Conservation (phyloP, 225 moss, liverwort and hornwort species). For the Lunularia cruciata region DNA sequence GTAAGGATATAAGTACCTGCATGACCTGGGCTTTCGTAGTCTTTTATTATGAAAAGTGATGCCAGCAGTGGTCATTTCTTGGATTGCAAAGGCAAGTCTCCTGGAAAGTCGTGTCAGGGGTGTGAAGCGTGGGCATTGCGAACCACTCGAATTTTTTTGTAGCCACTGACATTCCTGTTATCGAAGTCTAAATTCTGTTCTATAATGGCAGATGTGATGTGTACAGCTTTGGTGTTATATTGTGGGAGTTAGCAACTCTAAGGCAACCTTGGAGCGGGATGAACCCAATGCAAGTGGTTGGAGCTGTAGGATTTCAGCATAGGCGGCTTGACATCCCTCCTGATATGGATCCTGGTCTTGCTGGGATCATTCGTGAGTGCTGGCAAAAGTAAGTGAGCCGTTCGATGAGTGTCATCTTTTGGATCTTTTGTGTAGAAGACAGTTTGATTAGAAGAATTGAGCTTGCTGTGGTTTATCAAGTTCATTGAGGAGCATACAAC, state of each 20-base stretch:
- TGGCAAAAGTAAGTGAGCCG: slow-evolving; percentile 49
- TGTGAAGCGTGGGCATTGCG: neutral
- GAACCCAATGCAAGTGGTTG: slow-evolving; percentile 58
- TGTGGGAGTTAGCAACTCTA: slow-evolving; percentile 54
- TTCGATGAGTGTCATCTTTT: neutral
- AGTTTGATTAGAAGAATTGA: neutral
- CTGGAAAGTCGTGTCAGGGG: too few species aligned
- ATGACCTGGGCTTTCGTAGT: too few species aligned
- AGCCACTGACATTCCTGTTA: too few species aligned
- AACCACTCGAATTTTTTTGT: too few species aligned
- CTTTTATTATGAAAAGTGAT: too few species aligned
- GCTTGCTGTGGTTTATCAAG: too few species aligned
- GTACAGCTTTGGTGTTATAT: slow-evolving; percentile 52
- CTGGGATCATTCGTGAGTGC: slow-evolving; percentile 44
- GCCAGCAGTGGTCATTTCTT: too few species aligned
- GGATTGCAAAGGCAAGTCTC: too few species aligned
- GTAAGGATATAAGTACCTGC: too few species aligned
- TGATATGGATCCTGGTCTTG: slow-evolving; percentile 43
- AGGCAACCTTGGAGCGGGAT: slow-evolving; percentile 53
- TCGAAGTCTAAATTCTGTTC: neutral
- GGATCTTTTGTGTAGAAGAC: neutral
- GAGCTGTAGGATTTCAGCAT: slow-evolving; percentile 54
- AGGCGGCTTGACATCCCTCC: slow-evolving; percentile 51
- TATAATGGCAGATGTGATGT: slow-evolving; percentile 44
- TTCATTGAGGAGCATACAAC: too few species aligned